phyloP scores from a whole-genome alignment of 2,329 filamentous ascomycete genomes.

The Aspergillus unguis region DNA sequence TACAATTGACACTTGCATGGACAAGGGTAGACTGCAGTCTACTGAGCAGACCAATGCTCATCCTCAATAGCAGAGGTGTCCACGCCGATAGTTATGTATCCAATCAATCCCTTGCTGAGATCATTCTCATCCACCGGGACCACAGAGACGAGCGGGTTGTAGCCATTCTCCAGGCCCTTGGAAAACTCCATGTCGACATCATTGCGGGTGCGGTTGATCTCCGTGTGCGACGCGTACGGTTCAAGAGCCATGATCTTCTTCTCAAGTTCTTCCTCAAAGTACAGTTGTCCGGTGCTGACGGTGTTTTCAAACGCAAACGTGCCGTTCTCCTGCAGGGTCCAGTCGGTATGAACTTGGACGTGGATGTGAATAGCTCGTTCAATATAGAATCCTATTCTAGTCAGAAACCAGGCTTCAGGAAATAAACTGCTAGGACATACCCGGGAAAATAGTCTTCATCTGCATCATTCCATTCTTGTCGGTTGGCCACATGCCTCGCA shows the following conservation, averaged over 20 bases:
- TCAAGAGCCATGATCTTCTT: conserved; percentile 33
- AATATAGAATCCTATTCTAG: conserved; percentile 37
- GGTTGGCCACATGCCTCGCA: conserved; percentile 48
- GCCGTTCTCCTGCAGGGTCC: conserved; percentile 23
- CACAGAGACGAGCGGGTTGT: conserved; percentile 31
- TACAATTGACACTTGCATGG: too few relatives aligned
- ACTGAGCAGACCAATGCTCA: too few relatives aligned
- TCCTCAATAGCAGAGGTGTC: too few relatives aligned
- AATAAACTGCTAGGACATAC: conserved; percentile 11
- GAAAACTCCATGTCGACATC: conserved; percentile 13
- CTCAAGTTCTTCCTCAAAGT: conserved; percentile 28
- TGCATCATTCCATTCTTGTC: conserved; percentile 46
- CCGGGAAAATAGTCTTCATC: conserved; percentile 46
- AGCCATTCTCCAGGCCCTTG: conserved; percentile 23
- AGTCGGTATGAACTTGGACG: conserved; percentile 41
- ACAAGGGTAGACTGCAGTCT: too few relatives aligned
- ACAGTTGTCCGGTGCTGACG: conserved; percentile 34
- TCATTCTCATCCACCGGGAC: conserved; percentile 34
- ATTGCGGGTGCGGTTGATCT: conserved; percentile 38
- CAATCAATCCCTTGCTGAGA: conserved; percentile 35
- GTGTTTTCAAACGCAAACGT: conserved; percentile 27
- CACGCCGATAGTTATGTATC: conserved; percentile 29
- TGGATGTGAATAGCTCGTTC: conserved; percentile 48
- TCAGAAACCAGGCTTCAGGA: not conserved
- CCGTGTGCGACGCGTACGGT: conserved; percentile 33